Evolutionary conservation across 2,329 filamentous ascomycete genomes (phyloP), one percentile per base, ranked within the genome.

Genomic region (Fusarium sp.): DNA sequence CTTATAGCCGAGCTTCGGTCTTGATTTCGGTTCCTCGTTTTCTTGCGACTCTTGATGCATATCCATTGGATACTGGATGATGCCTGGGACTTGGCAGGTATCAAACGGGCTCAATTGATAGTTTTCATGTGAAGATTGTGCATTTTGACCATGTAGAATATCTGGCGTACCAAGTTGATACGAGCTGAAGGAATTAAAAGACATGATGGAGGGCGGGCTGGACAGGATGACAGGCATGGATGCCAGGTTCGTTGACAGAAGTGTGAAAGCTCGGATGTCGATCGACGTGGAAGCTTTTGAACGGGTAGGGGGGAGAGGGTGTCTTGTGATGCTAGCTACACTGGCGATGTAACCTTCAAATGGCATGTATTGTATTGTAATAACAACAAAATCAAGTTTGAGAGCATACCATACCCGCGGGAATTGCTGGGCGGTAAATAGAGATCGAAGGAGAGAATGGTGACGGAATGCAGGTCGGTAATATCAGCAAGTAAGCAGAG

Each of bases 391-490:
- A 18, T 8, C 6, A 26, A 15, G 41, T 26, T 3, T 20, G 10
- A 26, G 24, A 18, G 41, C 6, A 7, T 26, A 24, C 7, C 11
- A 3, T 20, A 11, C 0, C 24, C 16, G 10, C 15, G 16, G 10
- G n/a, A 26, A 18, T 8, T 26, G 7, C 16, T 16, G 20, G 16
- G 11, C 11, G 20, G 6, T 0, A 1, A 26, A 26, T 13, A 11
- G 1, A 12, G 41, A 28, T 28, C 24, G 1, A 28, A 28, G 16
- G 11, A 3, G 41, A 0, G 7, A 12, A 44, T 20, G 15, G 10
- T 20, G 41, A 26, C 24, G 41, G 41, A 44, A 44, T 44, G 41
- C 14, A 8, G 11, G 18, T 44, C 15, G 16, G 41, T 26, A 44
- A 44, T 44, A 26, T 28, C 24, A 44, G 26, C 41, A 44, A 13